These are phyloP conservation scores for Skeletonema marinoi DNA, from an alignment of 108 stramenopile genomes.

Conservation along the genomic window DNA sequence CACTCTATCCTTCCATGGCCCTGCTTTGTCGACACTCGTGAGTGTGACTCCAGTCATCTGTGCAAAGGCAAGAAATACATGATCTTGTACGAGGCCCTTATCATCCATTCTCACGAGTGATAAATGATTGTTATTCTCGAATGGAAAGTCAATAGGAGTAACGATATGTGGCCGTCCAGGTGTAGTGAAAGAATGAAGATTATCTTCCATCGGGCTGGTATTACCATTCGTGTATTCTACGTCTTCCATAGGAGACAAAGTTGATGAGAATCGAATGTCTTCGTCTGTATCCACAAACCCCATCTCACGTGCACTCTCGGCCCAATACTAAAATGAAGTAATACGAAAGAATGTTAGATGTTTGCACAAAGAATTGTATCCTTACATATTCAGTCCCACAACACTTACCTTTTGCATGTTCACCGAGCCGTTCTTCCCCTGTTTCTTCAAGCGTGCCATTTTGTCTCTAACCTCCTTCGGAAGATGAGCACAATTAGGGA, in stretches of 20 bases:
- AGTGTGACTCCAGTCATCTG: conserved; percentile 34
- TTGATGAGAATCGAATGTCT: conserved; percentile 28
- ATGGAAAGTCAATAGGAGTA: not conserved
- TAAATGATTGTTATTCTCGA: not conserved
- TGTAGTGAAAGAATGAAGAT: not conserved
- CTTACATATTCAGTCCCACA: not conserved
- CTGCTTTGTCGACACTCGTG: not conserved
- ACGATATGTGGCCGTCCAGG: not conserved
- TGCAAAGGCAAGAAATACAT: conserved; percentile 75
- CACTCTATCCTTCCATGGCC: conserved; percentile 46
- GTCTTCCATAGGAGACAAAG: not conserved
- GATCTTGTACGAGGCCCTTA: conserved; percentile 68
- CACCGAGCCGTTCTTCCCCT: conserved; percentile 1
- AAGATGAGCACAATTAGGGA: conserved; percentile 29
- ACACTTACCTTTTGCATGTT: not conserved
- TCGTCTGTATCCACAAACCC: conserved; percentile 39
- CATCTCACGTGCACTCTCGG: conserved; percentile 16
- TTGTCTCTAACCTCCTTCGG: conserved; percentile 23
- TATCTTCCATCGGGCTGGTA: not conserved
- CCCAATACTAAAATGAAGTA: conserved; percentile 29
- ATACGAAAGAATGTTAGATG: not conserved
- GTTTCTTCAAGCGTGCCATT: conserved; percentile 28
- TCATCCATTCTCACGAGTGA: conserved; percentile 60
- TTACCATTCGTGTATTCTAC: not conserved
- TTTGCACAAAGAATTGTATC: not conserved